A percentile compares a stretch with the other conserved stretches of the same genome.
These are phyloP conservation scores for Thraustochytrium sp. DNA, from an alignment of 352 stramenopile species.

Conservation along the genomic window DNA sequence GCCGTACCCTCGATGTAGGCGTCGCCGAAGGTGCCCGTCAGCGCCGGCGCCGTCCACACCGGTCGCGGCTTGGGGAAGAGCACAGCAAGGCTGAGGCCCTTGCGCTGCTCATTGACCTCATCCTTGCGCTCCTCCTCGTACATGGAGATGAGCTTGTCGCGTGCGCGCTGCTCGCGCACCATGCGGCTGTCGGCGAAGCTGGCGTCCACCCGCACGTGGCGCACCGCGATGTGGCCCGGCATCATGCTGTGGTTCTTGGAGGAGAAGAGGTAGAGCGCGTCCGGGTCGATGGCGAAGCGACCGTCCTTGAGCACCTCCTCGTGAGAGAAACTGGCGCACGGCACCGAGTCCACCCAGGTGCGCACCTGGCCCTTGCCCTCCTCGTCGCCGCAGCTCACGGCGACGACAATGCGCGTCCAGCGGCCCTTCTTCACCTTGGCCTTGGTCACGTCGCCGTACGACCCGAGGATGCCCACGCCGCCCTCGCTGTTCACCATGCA, in stretches of 20 bases:
- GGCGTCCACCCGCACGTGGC: constrained; percentile 33
- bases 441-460: constrained; percentile 45
- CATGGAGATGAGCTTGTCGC: constrained; percentile 46
- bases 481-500: constrained; percentile 46
- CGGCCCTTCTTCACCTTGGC: constrained; percentile 17
- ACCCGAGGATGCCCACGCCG: constrained; percentile 46
- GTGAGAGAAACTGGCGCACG: constrained; percentile 22
- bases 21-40: constrained; percentile 44
- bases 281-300: constrained; percentile 46
- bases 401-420: constrained; percentile 41
- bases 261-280: constrained; percentile 45
- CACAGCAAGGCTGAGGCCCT: constrained; percentile 37
- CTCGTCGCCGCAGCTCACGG: constrained; percentile 22
- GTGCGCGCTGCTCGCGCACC: constrained; percentile 38
- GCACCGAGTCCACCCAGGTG: constrained; percentile 45
- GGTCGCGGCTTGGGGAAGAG: constrained; percentile 47
- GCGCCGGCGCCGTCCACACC: constrained; percentile 28
- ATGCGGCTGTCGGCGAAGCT: neutral
- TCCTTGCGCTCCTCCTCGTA: constrained; percentile 46
- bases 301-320: constrained; percentile 38
- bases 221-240: constrained; percentile 35
- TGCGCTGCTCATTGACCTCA: constrained; percentile 46
- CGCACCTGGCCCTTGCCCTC: constrained; percentile 43
- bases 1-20: constrained; percentile 46
- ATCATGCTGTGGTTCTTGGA: constrained; percentile 47